phyloP scores from a whole-genome alignment of 371 early-diverging fungal genomes.

The Nematocida sp. region DNA sequence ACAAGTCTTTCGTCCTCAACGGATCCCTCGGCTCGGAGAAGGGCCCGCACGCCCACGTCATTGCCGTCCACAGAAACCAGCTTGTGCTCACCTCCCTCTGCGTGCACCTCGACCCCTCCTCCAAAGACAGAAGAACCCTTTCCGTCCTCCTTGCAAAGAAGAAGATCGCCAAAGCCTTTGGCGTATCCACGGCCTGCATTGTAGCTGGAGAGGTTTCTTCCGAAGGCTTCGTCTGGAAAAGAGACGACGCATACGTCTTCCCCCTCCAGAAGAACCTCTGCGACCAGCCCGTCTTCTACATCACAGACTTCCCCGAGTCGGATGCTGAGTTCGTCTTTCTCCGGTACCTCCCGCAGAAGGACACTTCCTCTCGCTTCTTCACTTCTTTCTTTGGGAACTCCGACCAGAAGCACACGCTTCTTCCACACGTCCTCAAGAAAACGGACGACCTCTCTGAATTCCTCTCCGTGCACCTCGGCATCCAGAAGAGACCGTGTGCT shows the following conservation, averaged over 20 bases:
- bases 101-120: conserved; percentile 8
- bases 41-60: conserved; percentile 44
- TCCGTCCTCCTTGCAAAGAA: neutral
- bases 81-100: conserved; percentile 29
- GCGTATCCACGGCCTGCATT: neutral
- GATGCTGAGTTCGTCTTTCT: conserved; percentile 42
- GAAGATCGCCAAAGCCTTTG: neutral
- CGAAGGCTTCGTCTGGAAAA: neutral
- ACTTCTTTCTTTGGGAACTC: conserved; percentile 23
- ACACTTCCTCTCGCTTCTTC: conserved; percentile 2
- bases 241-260: conserved; percentile 9
- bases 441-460: conserved; percentile 30
- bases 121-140: neutral
- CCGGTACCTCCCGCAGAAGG: conserved; percentile 4
- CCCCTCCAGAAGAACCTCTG: neutral
- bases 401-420: neutral
- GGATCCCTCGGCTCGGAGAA: conserved; percentile 46
- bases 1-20: conserved; percentile 47
- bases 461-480: neutral
- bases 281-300: conserved; percentile 44
- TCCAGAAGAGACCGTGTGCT: neutral
- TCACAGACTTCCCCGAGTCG: neutral
- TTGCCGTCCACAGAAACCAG: conserved; percentile 34
- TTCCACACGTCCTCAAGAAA: conserved; percentile 26
- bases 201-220: neutral